Evolutionary conservation across 2,329 filamentous ascomycete species (phyloP), one percentile per base, ranked within the genome.

Genomic region (Ceratocystis cacaofunesta): DNA sequence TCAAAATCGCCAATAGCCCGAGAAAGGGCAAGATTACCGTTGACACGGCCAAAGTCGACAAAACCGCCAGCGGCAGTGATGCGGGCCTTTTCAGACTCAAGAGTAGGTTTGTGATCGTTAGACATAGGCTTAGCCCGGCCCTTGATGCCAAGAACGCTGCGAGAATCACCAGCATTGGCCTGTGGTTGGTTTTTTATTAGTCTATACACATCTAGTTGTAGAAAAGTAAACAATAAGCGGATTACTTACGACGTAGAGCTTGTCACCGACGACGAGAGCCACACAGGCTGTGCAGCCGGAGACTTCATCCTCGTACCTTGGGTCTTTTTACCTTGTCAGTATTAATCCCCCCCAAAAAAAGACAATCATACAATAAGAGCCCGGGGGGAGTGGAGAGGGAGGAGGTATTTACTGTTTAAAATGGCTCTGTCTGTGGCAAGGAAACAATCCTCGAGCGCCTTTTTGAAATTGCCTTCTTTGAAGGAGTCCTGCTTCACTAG

Each of bases 31-130:
- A 99, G 85, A 76, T 99, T 99, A 74, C 94, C 94, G 75, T 99
- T 99, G 71, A 99, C 94, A 74, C 94, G 89, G 69, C 94, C 94
- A 74, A 97, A 99, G 76, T 99, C 94, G 73, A 99, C 94, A 71
- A 97, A 97, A 62, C 94, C 94, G 74, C 94, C 94, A 57, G 94
- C 94, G 66, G 92, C 92, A 72, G 86, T 92, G 72, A 99, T 99
- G 72, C 94, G 86, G 70, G 92, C 92, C 78, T 96, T 97, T 78
- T 99, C 94, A 74, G 86, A 90, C 83, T 99, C 94, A 71, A 97
- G 96, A 76, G 96, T 92, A 52, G 94, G 94, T 79, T 99, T 99
- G 81, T 99, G 94, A 75, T 99, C 94, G 74, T 95, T 95, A n/a
- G 94, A 99, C 68, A 99, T 82, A 63, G 94, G 94, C 79, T 97